A percentile compares a stretch with the other conserved stretches of the same genome.
Conservation (phyloP, 176 grass and related monocot species). For the Phoenix roebelenii region DNA sequence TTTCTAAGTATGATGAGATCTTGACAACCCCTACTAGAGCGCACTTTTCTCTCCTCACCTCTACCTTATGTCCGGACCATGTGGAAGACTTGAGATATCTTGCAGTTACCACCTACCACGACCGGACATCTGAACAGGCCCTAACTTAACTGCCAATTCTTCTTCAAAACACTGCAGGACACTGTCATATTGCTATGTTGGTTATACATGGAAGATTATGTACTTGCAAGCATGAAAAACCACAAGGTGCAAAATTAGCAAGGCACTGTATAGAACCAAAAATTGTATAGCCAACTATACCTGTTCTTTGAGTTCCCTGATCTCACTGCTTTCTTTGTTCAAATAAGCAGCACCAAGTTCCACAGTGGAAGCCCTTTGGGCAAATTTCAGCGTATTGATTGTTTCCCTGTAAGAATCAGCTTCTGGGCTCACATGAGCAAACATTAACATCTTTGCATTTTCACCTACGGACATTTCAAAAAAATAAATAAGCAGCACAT, state of each 20-base stretch:
- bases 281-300: slow-evolving; percentile 13
- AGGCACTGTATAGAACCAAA: background rate
- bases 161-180: no score
- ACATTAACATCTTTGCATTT: slow-evolving; percentile 71
- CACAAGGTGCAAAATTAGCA: background rate
- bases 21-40: no score
- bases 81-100: no score
- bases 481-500: slow-evolving; percentile 2
- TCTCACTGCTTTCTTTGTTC: slow-evolving; percentile 83
- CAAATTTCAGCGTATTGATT: slow-evolving; percentile 83
- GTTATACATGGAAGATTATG: no score
- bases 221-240: background rate
- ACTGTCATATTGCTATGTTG: no score
- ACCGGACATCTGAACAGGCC: no score
- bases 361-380: slow-evolving; percentile 71
- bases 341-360: slow-evolving; percentile 63
- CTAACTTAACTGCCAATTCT: no score
- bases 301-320: slow-evolving; percentile 84
- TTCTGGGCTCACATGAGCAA: slow-evolving; percentile 74
- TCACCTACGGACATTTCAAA: slow-evolving; percentile 37
- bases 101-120: no score
- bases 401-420: slow-evolving; percentile 62
- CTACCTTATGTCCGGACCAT: no score
- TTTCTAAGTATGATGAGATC: no score
- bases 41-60: no score